A percentile compares a stretch with the other conserved stretches of the same genome.
These are phyloP conservation scores for Combretum micranthum DNA, from an alignment of 345 rosid species.

Conservation along the genomic window DNA sequence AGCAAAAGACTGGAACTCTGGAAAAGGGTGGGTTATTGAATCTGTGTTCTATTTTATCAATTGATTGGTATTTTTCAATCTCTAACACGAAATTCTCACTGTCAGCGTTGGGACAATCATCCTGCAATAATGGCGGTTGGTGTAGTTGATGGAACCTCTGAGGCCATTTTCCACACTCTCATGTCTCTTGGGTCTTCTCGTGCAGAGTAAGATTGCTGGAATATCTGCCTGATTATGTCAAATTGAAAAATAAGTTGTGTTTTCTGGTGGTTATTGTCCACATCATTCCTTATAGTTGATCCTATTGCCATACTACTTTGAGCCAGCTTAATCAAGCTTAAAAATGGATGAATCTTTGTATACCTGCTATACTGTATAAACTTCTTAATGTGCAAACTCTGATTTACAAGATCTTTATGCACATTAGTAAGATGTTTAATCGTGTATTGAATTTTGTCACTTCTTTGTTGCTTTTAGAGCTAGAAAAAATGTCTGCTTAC, in stretches of 20 bases:
- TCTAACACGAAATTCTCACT: not conserved
- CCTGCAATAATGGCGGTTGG: slow-evolving; percentile 98
- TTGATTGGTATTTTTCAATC: not conserved
- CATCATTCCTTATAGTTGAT: too few species aligned
- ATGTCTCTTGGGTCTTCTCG: slow-evolving; percentile 84
- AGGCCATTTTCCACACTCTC: slow-evolving; percentile 64
- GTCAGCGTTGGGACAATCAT: slow-evolving; percentile 83
- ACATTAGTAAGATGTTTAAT: too few species aligned
- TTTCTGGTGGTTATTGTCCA: not conserved
- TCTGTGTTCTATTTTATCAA: not conserved
- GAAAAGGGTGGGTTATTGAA: slow-evolving; percentile 36
- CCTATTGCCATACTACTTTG: too few species aligned
- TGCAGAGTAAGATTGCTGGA: slow-evolving; percentile 56
- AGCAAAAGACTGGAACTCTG: slow-evolving; percentile 68
- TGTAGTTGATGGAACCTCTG: slow-evolving; percentile 69
- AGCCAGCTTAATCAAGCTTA: too few species aligned
- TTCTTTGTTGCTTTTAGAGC: too few species aligned
- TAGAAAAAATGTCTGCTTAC: too few species aligned
- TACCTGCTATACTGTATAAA: too few species aligned
- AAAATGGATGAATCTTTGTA: too few species aligned
- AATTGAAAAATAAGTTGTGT: not conserved
- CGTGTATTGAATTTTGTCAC: too few species aligned
- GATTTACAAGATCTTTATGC: too few species aligned
- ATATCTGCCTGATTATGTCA: too few species aligned
- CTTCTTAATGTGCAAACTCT: too few species aligned